Conservation (phyloP, 352 stramenopile genomes). For the Phytopythium boreale region DNA sequence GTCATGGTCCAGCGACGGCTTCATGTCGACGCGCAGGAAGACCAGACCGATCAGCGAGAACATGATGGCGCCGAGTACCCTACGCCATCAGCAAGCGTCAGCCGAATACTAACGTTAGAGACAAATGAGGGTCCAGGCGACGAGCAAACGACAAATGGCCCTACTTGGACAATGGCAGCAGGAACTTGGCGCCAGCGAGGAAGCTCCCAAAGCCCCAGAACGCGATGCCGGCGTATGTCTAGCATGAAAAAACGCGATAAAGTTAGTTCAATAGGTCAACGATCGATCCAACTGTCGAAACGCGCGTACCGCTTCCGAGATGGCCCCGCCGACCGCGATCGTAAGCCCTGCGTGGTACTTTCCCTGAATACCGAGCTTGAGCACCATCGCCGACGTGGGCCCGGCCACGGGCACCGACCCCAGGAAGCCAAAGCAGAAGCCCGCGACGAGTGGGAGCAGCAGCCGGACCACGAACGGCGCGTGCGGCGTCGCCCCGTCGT, state of each 20-base stretch:
- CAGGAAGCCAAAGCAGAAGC: conserved; percentile 85
- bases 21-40: conserved; percentile 80
- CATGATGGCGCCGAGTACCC: conserved; percentile 83
- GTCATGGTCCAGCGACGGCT: conserved; percentile 67
- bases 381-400: conserved; percentile 84
- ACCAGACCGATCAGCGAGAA: conserved; percentile 79
- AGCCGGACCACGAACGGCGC: conserved; percentile 55
- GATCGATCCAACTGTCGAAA: neutral
- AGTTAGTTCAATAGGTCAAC: neutral
- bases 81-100: conserved; percentile 7
- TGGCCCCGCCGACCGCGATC: conserved; percentile 78
- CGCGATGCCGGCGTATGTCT: conserved; percentile 86
- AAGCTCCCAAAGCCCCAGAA: conserved; percentile 91
- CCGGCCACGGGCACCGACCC: conserved; percentile 81
- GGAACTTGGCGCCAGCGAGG: conserved; percentile 75
- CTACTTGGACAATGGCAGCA: conserved; percentile 85
- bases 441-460: conserved; percentile 68
- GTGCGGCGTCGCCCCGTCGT: neutral
- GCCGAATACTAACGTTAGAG: neutral
- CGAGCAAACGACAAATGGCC: conserved; percentile 10
- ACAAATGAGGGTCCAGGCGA: no score
- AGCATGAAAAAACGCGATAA: neutral
- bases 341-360: conserved; percentile 79
- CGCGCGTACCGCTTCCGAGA: conserved; percentile 71
- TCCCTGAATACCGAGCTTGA: conserved; percentile 85